Base-by-base conservation (phyloP, 441 rosid species). In the Adansonia rubrostipa region DNA sequence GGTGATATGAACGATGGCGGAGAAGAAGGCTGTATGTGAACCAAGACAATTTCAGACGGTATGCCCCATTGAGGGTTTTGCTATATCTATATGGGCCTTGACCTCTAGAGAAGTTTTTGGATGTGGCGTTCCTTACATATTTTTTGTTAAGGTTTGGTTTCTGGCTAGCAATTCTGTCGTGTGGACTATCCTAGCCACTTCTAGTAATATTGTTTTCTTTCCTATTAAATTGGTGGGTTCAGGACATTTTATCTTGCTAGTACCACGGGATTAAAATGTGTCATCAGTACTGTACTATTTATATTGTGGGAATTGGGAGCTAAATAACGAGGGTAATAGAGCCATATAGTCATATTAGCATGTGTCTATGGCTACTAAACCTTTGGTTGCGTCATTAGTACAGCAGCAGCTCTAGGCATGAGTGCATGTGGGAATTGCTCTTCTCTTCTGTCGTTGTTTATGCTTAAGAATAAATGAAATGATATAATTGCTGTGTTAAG, bases 21-120 rank as follows among this genome's bases (percentile, higher is more conserved):
- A 70, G 92, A 84, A 76, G 92, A 88, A 85, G 93, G 85, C 48
- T 84, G 85, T 42, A 88, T 93, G 74, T 89, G 91, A 91, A 68
- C 8, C 45, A 50, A 10, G 8, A 13, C 54, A 36, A 50, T 11
- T 63, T 48, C 28, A 33, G 28, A 50, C 40, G 40, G 5, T 28
- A 28, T 40, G 63, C 68, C 17, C 78, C 66, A 73, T 70, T 71
- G 89, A 84, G 87, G 85, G 87, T 80, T 88, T 68, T 78, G 40
- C 79, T 65, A 56, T 78, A 15, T 77, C 9, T 36, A 57, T 61
- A 64, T 60, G 74, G 40, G 40, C 4, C 40, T 36, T 36, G 44
- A 24, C 61, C 40, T 36, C 40, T 36, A 36, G 40, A 36, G 40
- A 36, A 36, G 40, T 36, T 36, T 36, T 60, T 72, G 57, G 17